These are phyloP conservation scores for Haberlea rhodopensis DNA, from an alignment of 257 asterid species.

Conservation along the genomic window DNA sequence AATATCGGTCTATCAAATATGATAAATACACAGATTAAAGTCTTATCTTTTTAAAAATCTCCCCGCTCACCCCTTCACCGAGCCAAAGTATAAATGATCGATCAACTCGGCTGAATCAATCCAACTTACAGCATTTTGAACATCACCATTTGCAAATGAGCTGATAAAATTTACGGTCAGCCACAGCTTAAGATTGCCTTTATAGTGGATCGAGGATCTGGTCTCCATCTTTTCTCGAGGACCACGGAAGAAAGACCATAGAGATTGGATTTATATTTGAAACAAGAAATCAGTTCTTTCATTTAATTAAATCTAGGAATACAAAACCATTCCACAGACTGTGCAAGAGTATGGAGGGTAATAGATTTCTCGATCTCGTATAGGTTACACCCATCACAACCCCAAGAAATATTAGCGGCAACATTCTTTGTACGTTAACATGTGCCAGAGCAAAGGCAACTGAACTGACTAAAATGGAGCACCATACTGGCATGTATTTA, in stretches of 20 bases:
- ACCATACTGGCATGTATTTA: constrained; percentile 94
- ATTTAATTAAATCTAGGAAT: constrained; percentile 88
- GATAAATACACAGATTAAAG: constrained; percentile 13
- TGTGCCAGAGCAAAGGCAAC: constrained; percentile 89
- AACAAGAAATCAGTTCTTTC: constrained; percentile 22
- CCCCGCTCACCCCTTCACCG: constrained; percentile 13
- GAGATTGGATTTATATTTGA: constrained; percentile 10
- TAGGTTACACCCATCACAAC: constrained; percentile 90
- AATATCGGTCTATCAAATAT: too few species aligned
- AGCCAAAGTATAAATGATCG: constrained; percentile 18
- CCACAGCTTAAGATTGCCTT: too few species aligned
- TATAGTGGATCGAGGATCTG: too few species aligned
- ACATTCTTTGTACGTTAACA: constrained; percentile 91
- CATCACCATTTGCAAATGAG: not conserved
- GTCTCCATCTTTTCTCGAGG: constrained; percentile 8
- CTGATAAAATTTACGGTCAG: too few species aligned
- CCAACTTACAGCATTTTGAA: constrained; percentile 8
- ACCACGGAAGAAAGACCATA: not conserved
- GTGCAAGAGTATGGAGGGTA: constrained; percentile 85
- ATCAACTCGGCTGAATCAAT: not conserved
- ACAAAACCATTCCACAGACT: constrained; percentile 96
- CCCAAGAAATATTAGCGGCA: constrained; percentile 85
- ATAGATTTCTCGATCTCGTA: constrained; percentile 78
- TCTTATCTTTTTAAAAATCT: constrained; percentile 1
- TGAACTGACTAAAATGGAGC: constrained; percentile 78